Evolutionary conservation across 768 basidiomycete genomes (phyloP).

Genomic region (Rhodotorula paludigena): DNA sequence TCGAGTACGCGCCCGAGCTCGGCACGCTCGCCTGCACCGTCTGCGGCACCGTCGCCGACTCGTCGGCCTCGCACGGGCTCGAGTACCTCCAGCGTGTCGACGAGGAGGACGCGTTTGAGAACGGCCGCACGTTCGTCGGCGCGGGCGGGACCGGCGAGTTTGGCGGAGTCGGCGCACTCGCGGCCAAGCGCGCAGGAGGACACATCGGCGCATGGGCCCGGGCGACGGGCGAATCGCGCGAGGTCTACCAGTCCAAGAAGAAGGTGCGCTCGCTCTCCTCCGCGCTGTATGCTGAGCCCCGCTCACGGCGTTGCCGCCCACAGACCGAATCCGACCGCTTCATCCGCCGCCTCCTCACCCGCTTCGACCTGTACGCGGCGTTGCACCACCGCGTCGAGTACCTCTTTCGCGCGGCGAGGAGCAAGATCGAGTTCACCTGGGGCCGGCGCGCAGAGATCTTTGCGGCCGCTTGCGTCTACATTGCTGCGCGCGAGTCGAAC

Average conservation of each 20-base stretch:
- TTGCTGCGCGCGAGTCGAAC: conserved; percentile 9
- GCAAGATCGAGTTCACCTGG: conserved; percentile 25
- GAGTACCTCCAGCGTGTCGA: conserved; percentile 20
- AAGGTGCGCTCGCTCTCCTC: conserved; percentile 8
- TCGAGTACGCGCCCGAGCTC: conserved; percentile 9
- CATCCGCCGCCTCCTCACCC: conserved; percentile 10
- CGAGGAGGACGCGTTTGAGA: conserved; percentile 21
- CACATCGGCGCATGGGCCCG: neutral
- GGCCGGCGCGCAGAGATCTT: conserved; percentile 12
- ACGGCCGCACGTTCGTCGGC: conserved; percentile 9
- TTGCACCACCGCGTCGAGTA: neutral
- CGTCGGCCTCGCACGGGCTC: conserved; percentile 5
- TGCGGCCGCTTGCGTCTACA: conserved; percentile 28
- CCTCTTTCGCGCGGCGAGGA: conserved; percentile 13
- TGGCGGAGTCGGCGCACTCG: conserved; percentile 5
- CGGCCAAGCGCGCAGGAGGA: conserved; percentile 2
- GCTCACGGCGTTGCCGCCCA: neutral
- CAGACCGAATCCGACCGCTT: neutral
- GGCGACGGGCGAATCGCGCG: conserved; percentile 13
- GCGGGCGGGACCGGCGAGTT: neutral
- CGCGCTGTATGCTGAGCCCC: too few species aligned
- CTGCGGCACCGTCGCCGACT: conserved; percentile 24
- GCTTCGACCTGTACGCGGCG: conserved; percentile 4
- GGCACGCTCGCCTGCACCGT: conserved; percentile 21
- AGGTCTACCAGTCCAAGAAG: conserved; percentile 11